A percentile compares a stretch with the other conserved stretches of the same genome.
phyloP scores from a whole-genome alignment of 1,139 yeast genomes.

The Geotrichum cucujoidarum region DNA sequence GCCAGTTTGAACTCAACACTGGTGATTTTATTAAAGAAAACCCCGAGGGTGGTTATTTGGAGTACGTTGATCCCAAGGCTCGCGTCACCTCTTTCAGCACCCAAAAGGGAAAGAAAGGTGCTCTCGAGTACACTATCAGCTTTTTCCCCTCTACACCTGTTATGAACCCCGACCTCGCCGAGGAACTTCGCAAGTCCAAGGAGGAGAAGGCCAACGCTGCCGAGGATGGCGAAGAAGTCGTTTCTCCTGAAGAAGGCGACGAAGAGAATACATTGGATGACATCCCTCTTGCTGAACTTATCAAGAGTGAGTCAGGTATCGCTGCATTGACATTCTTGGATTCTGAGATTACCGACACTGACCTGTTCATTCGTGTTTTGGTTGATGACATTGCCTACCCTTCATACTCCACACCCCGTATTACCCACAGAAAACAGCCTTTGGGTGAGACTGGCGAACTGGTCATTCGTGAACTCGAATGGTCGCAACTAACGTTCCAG shows the following conservation, averaged over 20 bases:
- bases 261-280: slow-evolving; percentile 44
- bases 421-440: slow-evolving; percentile 26
- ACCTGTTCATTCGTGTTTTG: slow-evolving; percentile 62
- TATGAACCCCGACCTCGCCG: slow-evolving; percentile 66
- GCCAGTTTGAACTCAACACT: slow-evolving; percentile 67
- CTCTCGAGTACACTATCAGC: slow-evolving; percentile 62
- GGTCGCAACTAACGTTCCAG: slow-evolving; percentile 63
- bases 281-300: slow-evolving; percentile 58
- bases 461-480: slow-evolving; percentile 67
- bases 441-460: slow-evolving; percentile 60
- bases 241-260: slow-evolving; percentile 17
- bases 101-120: slow-evolving; percentile 75
- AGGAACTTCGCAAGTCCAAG: slow-evolving; percentile 36
- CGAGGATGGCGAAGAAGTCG: slow-evolving; percentile 23
- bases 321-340: slow-evolving; percentile 61
- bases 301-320: slow-evolving; percentile 68
- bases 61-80: slow-evolving; percentile 52
- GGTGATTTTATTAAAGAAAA: slow-evolving; percentile 63
- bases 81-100: slow-evolving; percentile 60
- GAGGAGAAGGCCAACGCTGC: slow-evolving; percentile 35
- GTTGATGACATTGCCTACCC: slow-evolving; percentile 70
- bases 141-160: slow-evolving; percentile 82
- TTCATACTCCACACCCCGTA: slow-evolving; percentile 51
- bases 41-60: slow-evolving; percentile 61
- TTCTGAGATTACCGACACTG: slow-evolving; percentile 48